phyloP scores from a whole-genome alignment of 345 rosid genomes.

The Eucalyptus tenuipes region DNA sequence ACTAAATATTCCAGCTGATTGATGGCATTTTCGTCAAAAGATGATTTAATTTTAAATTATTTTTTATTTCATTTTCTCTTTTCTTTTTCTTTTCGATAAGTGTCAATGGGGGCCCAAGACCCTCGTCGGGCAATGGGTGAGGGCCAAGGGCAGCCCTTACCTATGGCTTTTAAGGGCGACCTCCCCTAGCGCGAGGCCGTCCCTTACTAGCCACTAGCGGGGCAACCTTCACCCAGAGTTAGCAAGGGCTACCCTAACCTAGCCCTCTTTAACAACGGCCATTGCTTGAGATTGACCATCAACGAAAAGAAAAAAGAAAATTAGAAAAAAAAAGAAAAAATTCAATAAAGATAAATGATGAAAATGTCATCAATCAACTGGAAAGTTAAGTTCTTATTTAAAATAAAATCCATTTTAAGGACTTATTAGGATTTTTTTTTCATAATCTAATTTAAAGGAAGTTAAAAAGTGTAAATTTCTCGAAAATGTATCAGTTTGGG shows the following conservation, averaged over 20 bases:
- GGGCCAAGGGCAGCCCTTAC: fast-evolving
- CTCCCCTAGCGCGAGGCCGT: fast-evolving
- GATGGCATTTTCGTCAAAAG: fast-evolving
- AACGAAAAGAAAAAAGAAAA: fast-evolving
- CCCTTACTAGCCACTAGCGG: fast-evolving
- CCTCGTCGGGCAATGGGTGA: fast-evolving
- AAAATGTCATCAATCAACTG: fast-evolving
- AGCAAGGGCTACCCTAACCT: no score
- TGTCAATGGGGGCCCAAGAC: background rate
- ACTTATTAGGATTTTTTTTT: no score
- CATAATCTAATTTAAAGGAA: no score
- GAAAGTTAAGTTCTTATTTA: no score
- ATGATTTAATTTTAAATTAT: no score
- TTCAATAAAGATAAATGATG: no score
- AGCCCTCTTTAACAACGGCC: fast-evolving
- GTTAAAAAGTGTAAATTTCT: no score
- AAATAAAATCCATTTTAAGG: no score
- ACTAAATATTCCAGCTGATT: fast-evolving
- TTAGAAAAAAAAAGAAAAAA: no score
- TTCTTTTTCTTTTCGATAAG: no score
- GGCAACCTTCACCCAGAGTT: no score
- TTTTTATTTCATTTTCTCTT: no score
- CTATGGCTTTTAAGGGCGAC: background rate
- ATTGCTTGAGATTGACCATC: background rate
- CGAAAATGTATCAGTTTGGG: fast-evolving